Percentiles rank a stretch among this genome's conserved stretches.
These are phyloP conservation scores for Tremellales sp. DNA, from an alignment of 1,284 basidiomycete genomes.

Conservation along the genomic window DNA sequence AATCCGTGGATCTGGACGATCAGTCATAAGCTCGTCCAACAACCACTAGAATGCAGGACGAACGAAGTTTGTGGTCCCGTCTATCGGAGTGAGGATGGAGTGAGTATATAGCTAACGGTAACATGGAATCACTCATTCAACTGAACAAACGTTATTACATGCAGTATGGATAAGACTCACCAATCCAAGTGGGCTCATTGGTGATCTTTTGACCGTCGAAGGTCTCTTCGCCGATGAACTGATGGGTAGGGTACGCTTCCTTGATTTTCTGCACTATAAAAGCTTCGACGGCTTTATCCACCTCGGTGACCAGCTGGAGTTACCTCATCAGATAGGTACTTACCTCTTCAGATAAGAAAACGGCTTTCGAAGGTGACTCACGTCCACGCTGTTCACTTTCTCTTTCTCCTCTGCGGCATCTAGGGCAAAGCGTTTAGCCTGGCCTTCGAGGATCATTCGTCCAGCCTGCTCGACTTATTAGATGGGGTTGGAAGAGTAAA, in stretches of 20 bases:
- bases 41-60: constrained; percentile 45
- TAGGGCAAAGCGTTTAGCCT: constrained; percentile 48
- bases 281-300: constrained; percentile 87
- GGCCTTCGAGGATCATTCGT: constrained; percentile 50
- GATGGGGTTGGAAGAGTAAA: neutral
- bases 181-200: constrained; percentile 83
- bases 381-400: constrained; percentile 86
- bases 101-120: constrained; percentile 5
- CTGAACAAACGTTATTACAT: constrained; percentile 5
- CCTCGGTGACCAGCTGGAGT: constrained; percentile 79
- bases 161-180: constrained; percentile 58
- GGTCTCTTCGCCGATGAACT: constrained; percentile 87
- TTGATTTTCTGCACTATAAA: constrained; percentile 70
- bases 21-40: neutral
- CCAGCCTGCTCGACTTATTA: constrained; percentile 45
- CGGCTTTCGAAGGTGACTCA: constrained; percentile 18
- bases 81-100: constrained; percentile 33
- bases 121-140: constrained; percentile 27
- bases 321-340: neutral
- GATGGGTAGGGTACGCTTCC: constrained; percentile 67
- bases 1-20: constrained; percentile 56
- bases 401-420: constrained; percentile 61
- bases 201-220: constrained; percentile 73
- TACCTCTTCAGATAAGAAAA: neutral
- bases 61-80: constrained; percentile 83